Evolutionary conservation across 805 yeast genomes (phyloP).

Genomic region (Saturnispora mendoncae): DNA sequence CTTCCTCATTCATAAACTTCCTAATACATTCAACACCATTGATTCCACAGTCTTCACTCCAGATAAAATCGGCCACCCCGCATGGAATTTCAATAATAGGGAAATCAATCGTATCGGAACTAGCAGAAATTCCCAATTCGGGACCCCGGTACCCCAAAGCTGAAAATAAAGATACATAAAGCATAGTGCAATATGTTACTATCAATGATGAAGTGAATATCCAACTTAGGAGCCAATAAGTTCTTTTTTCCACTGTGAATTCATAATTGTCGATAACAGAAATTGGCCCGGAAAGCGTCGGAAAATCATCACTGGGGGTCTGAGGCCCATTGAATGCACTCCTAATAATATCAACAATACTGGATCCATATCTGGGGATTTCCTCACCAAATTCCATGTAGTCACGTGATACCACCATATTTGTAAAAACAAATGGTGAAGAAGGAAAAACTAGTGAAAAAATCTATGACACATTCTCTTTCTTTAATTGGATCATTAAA

Average conservation of each 20-base stretch:
- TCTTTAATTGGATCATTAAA: not conserved
- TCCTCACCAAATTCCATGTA: slow-evolving; percentile 3
- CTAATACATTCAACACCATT: slow-evolving; percentile 48
- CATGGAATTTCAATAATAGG: slow-evolving; percentile 36
- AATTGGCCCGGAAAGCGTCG: not conserved
- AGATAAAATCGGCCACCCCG: slow-evolving; percentile 37
- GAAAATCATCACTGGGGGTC: not conserved
- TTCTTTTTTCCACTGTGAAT: not conserved
- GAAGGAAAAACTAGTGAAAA: not conserved
- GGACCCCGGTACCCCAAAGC: slow-evolving; percentile 1
- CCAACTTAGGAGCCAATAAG: too few relatives aligned
- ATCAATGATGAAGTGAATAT: too few relatives aligned
- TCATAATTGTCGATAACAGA: not conserved
- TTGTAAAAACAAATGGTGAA: not conserved
- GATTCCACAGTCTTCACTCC: slow-evolving; percentile 74
- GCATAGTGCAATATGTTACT: too few relatives aligned
- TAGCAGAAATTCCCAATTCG: not conserved
- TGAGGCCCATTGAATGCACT: not conserved
- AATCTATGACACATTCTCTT: slow-evolving; percentile 6
- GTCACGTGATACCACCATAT: not conserved
- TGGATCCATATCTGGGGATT: not conserved
- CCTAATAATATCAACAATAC: not conserved
- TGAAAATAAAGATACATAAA: not conserved
- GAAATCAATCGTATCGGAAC: not conserved
- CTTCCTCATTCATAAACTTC: slow-evolving; percentile 30